Base-by-base conservation (phyloP, 768 basidiomycete genomes). In the Imleria badia region DNA sequence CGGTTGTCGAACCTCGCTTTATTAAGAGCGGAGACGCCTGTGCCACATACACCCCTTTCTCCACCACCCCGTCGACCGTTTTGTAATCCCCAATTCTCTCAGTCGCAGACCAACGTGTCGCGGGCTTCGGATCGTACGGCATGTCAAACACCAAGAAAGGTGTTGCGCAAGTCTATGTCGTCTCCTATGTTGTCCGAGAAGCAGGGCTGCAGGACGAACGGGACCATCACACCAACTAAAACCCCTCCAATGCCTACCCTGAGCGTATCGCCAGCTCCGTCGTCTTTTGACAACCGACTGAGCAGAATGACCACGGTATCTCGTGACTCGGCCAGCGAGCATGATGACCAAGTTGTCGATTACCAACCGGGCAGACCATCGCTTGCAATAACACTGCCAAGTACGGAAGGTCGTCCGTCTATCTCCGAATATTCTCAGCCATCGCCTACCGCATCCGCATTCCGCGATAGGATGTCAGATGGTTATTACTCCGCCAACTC, bases 361-460 rank as follows among this genome's bases (percentile, higher is more conserved):
- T 61, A 69, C 35, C 63, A 59, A 29, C 66, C 56, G 3, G 73
- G 64, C 14, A 65, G 83, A 48, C 72, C 73, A 30, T 86, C 85
- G 2, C 68, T 83, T 55, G 75, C 81, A 19, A 59, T 82, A 43
- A 85, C 85, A 22, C 67, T 80, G 4, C 64, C 68, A 66, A 59
- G 77, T 69, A 57, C 60, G 17, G 66, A 67, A 13, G 62, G 64
- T 17, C 77, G 85, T 38, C 80, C 75, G 5, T 87, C 87, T 19
- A 59, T 84, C 29, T 88, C 87, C 13, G 81, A 84, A 50, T 86
- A 86, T 66, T 85, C 86, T 11, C 82, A 84, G 58, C 77, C 81
- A 6, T 91, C 89, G 11, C 89, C 89, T 2, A 87, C 88, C 5
- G 83, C 78, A 7, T 90, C 89, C n/a, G 87, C 86, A n/a, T 91